Evolutionary conservation across 2,329 filamentous ascomycete species (phyloP).

Genomic region (Aspergillus niger): DNA sequence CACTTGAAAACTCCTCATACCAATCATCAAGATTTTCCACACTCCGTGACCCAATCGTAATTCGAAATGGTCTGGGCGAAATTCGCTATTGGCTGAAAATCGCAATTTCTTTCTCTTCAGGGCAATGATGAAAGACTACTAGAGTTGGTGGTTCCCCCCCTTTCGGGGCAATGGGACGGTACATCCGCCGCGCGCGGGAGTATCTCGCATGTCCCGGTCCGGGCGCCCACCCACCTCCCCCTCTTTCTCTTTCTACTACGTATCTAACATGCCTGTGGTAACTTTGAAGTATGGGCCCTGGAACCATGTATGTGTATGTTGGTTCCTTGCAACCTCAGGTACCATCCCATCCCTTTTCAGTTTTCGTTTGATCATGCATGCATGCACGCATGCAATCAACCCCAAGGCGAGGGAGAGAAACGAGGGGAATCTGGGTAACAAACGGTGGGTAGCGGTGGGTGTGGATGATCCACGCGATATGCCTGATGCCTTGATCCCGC

Average conservation of each 20-base stretch:
- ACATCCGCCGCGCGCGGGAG: conserved; percentile 1
- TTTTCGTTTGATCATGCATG: neutral
- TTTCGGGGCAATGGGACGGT: neutral
- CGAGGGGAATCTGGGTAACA: neutral
- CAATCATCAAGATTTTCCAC: neutral
- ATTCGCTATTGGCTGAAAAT: neutral
- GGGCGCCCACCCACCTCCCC: neutral
- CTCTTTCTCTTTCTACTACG: neutral
- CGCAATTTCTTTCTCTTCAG: neutral
- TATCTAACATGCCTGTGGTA: neutral
- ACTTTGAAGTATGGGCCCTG: neutral
- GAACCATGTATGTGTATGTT: neutral
- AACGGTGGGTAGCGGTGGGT: neutral
- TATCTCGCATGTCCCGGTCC: conserved; percentile 1
- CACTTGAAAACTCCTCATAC: neutral
- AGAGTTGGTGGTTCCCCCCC: neutral
- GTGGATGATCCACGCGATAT: neutral
- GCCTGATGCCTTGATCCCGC: neutral
- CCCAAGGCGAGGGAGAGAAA: neutral
- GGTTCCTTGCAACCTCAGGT: conserved; percentile 4
- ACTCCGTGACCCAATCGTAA: neutral
- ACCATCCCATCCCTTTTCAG: neutral
- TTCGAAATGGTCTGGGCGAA: neutral
- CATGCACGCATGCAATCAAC: neutral
- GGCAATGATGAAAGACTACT: neutral